phyloP scores from a whole-genome alignment of 164 flowering plant genomes.

The Piper longum region DNA sequence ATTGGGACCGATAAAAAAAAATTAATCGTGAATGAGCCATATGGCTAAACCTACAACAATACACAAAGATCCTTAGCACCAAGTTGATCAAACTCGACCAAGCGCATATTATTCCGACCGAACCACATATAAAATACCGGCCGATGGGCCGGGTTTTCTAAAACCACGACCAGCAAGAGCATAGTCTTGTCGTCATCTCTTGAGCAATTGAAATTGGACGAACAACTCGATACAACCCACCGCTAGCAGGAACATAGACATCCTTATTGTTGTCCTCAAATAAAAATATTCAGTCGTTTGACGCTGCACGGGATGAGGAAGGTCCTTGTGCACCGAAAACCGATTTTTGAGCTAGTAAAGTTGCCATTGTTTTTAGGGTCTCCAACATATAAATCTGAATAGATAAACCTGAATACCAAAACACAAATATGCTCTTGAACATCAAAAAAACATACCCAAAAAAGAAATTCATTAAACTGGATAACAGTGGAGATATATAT shows the following conservation, averaged over 20 bases:
- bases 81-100: too few species aligned
- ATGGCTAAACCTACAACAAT: too few species aligned
- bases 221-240: conserved; percentile 72
- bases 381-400: conserved; percentile 55
- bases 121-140: too few species aligned
- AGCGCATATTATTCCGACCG: too few species aligned
- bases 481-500: too few species aligned
- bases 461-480: not conserved
- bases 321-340: conserved; percentile 50
- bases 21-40: too few species aligned
- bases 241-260: conserved; percentile 40
- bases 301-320: conserved; percentile 52
- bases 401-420: conserved; percentile 57
- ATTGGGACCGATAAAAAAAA: too few species aligned
- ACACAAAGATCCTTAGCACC: too few species aligned
- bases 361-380: conserved; percentile 63
- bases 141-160: too few species aligned
- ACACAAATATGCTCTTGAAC: not conserved
- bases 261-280: conserved; percentile 79
- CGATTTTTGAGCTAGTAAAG: conserved; percentile 28
- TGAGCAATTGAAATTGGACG: conserved; percentile 71
- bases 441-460: too few species aligned
- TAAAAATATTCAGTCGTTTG: conserved; percentile 49
- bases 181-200: conserved; percentile 23
- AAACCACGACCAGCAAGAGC: too few species aligned